Conservation (phyloP, 2,329 filamentous ascomycete genomes). For the Hymenoscyphus repandus region DNA sequence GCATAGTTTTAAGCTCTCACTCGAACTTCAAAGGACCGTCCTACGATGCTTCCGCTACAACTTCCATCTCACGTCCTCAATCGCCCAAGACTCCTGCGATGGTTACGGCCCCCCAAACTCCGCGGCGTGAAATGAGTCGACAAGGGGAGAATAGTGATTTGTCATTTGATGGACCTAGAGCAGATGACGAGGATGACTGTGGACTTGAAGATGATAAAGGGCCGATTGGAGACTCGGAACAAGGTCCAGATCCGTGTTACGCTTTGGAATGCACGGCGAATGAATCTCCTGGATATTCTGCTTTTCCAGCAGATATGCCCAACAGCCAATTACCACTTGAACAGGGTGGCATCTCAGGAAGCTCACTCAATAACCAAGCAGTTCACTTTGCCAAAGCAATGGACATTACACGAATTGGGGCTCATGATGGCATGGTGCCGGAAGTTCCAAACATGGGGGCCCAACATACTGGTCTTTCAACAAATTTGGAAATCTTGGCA, state of each 20-base stretch:
- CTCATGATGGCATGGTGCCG: too few species aligned
- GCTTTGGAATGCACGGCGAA: too few species aligned
- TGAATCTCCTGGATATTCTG: too few species aligned
- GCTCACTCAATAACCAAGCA: too few species aligned
- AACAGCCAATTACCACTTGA: too few species aligned
- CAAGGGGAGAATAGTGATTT: neutral
- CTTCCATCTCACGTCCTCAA: neutral
- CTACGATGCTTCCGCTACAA: slow-evolving; percentile 1
- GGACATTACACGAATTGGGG: too few species aligned
- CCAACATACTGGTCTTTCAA: too few species aligned
- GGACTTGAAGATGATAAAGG: neutral
- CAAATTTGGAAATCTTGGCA: too few species aligned
- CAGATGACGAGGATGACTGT: neutral
- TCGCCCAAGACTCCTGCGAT: slow-evolving; percentile 4
- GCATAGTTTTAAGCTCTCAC: neutral
- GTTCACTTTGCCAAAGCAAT: too few species aligned
- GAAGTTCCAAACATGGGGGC: too few species aligned
- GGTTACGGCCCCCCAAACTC: slow-evolving; percentile 2
- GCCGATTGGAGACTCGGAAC: neutral
- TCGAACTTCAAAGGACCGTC: slow-evolving; percentile 10
- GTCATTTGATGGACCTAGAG: slow-evolving; percentile 1
- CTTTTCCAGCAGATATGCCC: too few species aligned
- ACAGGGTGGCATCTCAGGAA: too few species aligned
- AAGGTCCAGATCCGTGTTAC: neutral
- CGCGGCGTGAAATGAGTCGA: neutral